Percentiles rank a stretch among this genome's conserved stretches.
These are phyloP conservation scores for Arthrobotrys sinensis DNA, from an alignment of 2,329 filamentous ascomycete genomes.

Conservation along the genomic window DNA sequence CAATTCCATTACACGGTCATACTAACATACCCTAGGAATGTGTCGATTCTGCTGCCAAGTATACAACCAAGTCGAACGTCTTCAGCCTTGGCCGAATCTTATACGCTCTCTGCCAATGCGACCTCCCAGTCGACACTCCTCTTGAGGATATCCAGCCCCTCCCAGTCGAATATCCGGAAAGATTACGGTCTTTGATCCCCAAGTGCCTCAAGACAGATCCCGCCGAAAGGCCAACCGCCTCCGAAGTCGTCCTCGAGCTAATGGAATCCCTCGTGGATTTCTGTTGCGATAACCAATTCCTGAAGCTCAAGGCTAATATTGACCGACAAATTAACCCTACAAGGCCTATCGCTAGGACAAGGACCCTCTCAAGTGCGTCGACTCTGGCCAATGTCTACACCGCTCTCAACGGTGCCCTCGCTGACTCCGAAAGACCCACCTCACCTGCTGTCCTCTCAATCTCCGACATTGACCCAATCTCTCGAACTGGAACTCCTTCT, in stretches of 20 bases:
- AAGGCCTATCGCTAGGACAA: slow-evolving; percentile 53
- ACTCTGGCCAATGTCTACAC: slow-evolving; percentile 59
- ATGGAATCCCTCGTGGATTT: slow-evolving; percentile 56
- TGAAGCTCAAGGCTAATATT: slow-evolving; percentile 57
- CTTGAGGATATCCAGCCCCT: slow-evolving; percentile 55
- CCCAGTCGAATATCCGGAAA: slow-evolving; percentile 56
- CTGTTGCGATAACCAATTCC: slow-evolving; percentile 51
- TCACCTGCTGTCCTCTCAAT: slow-evolving; percentile 46
- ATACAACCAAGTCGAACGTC: slow-evolving; percentile 59
- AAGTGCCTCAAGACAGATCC: slow-evolving; percentile 57
- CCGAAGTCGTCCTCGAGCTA: slow-evolving; percentile 55
- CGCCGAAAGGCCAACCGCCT: slow-evolving; percentile 49
- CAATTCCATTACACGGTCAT: not conserved
- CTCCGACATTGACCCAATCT: slow-evolving; percentile 52
- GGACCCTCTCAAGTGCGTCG: slow-evolving; percentile 55
- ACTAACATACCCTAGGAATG: slow-evolving; percentile 39
- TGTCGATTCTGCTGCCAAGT: slow-evolving; percentile 32
- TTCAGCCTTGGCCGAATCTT: slow-evolving; percentile 56
- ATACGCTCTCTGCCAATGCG: slow-evolving; percentile 58
- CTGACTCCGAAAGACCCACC: slow-evolving; percentile 47
- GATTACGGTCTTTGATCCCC: slow-evolving; percentile 51
- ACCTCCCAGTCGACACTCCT: slow-evolving; percentile 48
- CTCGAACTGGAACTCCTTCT: slow-evolving; percentile 50
- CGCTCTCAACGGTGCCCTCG: slow-evolving; percentile 35
- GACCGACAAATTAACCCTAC: slow-evolving; percentile 57